Percentiles rank a stretch among this genome's conserved stretches.
phyloP scores from a whole-genome alignment of 768 basidiomycete genomes.

The Dioszegia aurantiaca region DNA sequence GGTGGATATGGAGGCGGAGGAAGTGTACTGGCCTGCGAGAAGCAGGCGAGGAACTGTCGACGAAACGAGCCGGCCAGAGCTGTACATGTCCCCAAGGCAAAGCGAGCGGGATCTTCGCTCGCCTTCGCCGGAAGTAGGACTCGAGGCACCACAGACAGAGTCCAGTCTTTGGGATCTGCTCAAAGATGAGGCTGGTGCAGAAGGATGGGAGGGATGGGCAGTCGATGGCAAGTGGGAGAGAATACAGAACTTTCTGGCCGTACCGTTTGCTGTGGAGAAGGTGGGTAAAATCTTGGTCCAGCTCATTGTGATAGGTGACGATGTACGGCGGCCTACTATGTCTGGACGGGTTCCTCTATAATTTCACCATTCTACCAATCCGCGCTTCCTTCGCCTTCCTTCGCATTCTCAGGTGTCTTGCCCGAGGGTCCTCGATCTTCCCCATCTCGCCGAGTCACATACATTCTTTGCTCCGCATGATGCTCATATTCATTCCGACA shows the following conservation, averaged over 20 bases:
- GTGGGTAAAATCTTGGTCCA: slow-evolving; percentile 52
- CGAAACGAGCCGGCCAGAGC: neutral
- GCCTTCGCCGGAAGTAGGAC: neutral
- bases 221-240: slow-evolving; percentile 61
- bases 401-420: slow-evolving; percentile 21
- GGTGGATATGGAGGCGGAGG: slow-evolving; percentile 12
- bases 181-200: slow-evolving; percentile 43
- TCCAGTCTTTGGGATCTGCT: slow-evolving; percentile 47
- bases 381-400: slow-evolving; percentile 55
- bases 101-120: neutral
- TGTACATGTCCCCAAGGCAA: neutral
- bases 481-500: slow-evolving; percentile 72
- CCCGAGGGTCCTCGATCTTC: slow-evolving; percentile 8
- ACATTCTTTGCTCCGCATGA: slow-evolving; percentile 81
- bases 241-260: slow-evolving; percentile 89
- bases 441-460: slow-evolving; percentile 57
- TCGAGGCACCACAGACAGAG: slow-evolving; percentile 1
- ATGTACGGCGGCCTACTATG: slow-evolving; percentile 89
- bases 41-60: slow-evolving; percentile 26
- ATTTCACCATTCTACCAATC: slow-evolving; percentile 94
- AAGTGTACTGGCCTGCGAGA: slow-evolving; percentile 31
- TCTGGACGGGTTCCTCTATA: slow-evolving; percentile 94
- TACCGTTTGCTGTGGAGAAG: slow-evolving; percentile 91
- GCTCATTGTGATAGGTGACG: slow-evolving; percentile 64
- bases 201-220: slow-evolving; percentile 46